phyloP scores from a whole-genome alignment of 2,329 filamentous ascomycete species.

The Phyllosticta paracitricarpa region DNA sequence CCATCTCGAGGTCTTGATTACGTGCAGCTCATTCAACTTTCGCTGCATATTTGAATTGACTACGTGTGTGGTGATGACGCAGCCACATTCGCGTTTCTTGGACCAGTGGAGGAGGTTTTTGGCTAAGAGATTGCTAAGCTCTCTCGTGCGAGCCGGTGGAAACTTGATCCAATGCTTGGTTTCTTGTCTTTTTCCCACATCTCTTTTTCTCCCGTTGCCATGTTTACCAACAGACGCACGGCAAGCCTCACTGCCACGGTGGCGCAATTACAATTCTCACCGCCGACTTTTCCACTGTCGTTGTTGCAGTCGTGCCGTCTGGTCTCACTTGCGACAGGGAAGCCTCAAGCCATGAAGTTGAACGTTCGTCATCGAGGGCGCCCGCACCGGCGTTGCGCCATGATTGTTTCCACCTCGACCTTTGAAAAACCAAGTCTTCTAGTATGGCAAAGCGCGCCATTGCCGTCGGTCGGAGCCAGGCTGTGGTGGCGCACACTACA shows the following conservation, averaged over 20 bases:
- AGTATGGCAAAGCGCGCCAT: slow-evolving; percentile 1
- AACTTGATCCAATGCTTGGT: too few species aligned
- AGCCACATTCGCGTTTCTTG: too few species aligned
- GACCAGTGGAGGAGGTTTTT: too few species aligned
- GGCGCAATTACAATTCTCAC: slow-evolving; percentile 15
- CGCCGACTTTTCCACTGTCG: slow-evolving; percentile 32
- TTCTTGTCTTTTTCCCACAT: too few species aligned
- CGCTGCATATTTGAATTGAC: too few species aligned
- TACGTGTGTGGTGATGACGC: too few species aligned
- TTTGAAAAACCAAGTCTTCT: not conserved
- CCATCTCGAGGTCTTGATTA: too few species aligned
- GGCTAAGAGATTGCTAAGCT: too few species aligned
- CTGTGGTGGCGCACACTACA: not conserved
- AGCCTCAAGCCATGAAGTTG: not conserved
- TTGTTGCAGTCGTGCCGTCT: slow-evolving; percentile 27
- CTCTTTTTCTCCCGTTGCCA: not conserved
- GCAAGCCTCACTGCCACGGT: not conserved
- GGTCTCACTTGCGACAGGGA: slow-evolving; percentile 19
- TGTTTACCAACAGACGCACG: not conserved
- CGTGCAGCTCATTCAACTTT: too few species aligned
- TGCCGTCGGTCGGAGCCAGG: slow-evolving; percentile 5
- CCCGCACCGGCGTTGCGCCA: not conserved
- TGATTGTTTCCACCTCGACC: slow-evolving; percentile 9
- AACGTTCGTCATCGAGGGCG: not conserved
- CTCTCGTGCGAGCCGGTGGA: too few species aligned